These are phyloP conservation scores for Aaosphaeria arxii DNA, from an alignment of 2,329 filamentous ascomycete genomes.

Conservation along the genomic window DNA sequence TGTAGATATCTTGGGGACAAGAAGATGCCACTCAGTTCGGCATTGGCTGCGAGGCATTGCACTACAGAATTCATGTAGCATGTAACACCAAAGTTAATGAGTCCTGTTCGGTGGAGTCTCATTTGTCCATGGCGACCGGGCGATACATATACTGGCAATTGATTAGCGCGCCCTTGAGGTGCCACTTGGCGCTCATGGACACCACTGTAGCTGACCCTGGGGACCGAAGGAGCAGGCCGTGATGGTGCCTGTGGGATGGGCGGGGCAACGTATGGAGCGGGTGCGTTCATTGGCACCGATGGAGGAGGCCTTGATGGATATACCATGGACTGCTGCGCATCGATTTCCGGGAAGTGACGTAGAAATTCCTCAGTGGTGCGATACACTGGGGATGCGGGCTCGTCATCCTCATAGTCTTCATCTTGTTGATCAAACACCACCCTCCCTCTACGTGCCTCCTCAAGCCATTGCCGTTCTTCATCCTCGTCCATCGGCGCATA, in stretches of 20 bases:
- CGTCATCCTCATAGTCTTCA: constrained; percentile 26
- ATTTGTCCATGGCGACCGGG: constrained; percentile 44
- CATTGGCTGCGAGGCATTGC: constrained; percentile 76
- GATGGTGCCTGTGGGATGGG: constrained; percentile 58
- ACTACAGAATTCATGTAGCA: constrained; percentile 94
- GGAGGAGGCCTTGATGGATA: constrained; percentile 34
- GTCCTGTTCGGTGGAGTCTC: constrained; percentile 63
- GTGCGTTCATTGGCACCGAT: constrained; percentile 28
- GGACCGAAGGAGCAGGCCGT: constrained; percentile 57
- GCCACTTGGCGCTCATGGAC: constrained; percentile 59
- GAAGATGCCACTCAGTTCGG: constrained; percentile 61
- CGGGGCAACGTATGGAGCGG: constrained; percentile 49
- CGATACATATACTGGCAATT: constrained; percentile 45
- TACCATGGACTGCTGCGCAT: constrained; percentile 56
- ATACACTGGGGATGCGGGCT: constrained; percentile 43
- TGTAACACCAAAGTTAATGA: constrained; percentile 76
- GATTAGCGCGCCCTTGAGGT: constrained; percentile 29
- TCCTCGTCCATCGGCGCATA: constrained; percentile 73
- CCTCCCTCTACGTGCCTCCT: constrained; percentile 68
- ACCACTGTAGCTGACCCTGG: constrained; percentile 73
- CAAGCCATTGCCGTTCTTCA: constrained; percentile 78
- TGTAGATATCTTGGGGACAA: constrained; percentile 59
- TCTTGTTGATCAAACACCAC: constrained; percentile 41
- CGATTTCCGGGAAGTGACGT: constrained; percentile 71
- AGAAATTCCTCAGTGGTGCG: constrained; percentile 81